Evolutionary conservation across 306 rosid genomes (phyloP).

Genomic region (Dryas drummondii): DNA sequence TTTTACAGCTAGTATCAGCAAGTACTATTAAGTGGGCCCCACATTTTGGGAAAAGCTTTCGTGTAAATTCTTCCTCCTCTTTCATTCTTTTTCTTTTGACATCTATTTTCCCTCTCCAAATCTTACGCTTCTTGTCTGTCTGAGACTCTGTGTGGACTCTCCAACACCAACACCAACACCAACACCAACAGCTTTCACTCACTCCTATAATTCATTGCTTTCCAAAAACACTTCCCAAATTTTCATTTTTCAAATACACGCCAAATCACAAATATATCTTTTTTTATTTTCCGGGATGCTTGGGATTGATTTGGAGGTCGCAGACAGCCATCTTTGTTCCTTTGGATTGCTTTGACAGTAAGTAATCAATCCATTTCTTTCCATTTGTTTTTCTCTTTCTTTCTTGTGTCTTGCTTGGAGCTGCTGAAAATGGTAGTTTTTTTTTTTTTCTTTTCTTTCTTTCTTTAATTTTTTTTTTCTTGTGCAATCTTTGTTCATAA

Average conservation of each 20-base stretch:
- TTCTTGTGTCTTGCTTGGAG: conserved; percentile 23
- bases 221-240: conserved; percentile 1
- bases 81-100: conserved; percentile 20
- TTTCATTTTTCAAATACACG: background rate
- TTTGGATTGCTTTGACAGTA: conserved; percentile 63
- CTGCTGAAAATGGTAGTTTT: conserved; percentile 33
- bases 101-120: conserved; percentile 20
- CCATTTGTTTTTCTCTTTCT: background rate
- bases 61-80: background rate
- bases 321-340: conserved; percentile 43
- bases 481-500: conserved; percentile 20
- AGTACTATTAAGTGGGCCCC: conserved; percentile 5
- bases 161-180: background rate
- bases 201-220: conserved; percentile 41
- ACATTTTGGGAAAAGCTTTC: background rate
- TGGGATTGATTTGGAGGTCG: conserved; percentile 45
- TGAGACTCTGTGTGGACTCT: conserved; percentile 34
- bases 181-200: background rate
- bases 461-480: conserved; percentile 1
- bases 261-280: background rate
- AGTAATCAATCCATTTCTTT: conserved; percentile 40
- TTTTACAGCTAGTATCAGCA: background rate
- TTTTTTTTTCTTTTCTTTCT: background rate
- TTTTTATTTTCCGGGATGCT: conserved; percentile 20
- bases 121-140: conserved; percentile 24